Evolutionary conservation across 768 basidiomycete genomes (phyloP).

Genomic region (Pisolithus marmoratus): DNA sequence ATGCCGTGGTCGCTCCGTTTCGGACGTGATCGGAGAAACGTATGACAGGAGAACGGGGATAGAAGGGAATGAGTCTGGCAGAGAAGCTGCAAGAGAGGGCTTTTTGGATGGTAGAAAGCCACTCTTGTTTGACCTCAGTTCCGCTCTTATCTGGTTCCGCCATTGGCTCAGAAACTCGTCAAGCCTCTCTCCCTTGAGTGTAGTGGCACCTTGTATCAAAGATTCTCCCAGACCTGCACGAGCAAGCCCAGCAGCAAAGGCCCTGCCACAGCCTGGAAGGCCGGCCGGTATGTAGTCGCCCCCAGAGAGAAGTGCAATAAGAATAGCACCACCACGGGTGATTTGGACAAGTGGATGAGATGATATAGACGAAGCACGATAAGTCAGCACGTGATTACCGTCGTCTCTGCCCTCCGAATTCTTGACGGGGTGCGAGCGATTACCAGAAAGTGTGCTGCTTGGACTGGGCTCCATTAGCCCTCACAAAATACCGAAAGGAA

Average conservation of each 20-base stretch:
- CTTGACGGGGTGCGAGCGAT: conserved; percentile 54
- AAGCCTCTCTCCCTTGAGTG: conserved; percentile 40
- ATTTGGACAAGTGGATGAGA: conserved; percentile 46
- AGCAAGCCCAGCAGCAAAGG: conserved; percentile 73
- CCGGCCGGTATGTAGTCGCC: conserved; percentile 85
- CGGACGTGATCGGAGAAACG: conserved; percentile 69
- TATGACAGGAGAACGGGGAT: conserved; percentile 75
- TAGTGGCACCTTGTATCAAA: conserved; percentile 54
- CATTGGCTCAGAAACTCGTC: conserved; percentile 53
- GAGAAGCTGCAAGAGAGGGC: conserved; percentile 52
- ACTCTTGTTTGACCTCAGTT: conserved; percentile 65
- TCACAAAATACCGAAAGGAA: not conserved
- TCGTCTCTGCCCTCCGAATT: conserved; percentile 69
- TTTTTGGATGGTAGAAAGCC: conserved; percentile 62
- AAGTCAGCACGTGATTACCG: conserved; percentile 56
- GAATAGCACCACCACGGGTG: conserved; percentile 61
- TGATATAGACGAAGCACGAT: conserved; percentile 32
- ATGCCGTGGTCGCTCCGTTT: conserved; percentile 34
- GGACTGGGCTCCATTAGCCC: conserved; percentile 37
- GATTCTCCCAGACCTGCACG: conserved; percentile 76
- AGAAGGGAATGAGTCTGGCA: conserved; percentile 66
- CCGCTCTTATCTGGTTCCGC: conserved; percentile 54
- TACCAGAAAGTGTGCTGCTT: conserved; percentile 68
- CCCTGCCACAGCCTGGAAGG: conserved; percentile 59
- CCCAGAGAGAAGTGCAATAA: conserved; percentile 81